Conservation (phyloP, 164 flowering plant species). For the Annona cherimola region DNA sequence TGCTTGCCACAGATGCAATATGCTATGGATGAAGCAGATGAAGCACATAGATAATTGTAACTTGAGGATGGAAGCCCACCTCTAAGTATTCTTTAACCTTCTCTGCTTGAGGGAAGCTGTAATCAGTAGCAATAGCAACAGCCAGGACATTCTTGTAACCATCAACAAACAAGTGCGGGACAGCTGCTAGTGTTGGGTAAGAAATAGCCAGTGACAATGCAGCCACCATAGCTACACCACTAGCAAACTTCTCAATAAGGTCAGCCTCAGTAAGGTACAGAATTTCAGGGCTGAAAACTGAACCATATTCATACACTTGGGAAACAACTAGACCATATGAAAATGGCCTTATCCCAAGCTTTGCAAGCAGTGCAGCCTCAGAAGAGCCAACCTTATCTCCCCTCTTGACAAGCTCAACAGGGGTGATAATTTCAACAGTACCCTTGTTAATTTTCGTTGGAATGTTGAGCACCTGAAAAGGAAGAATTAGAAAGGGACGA, state of each 20-base stretch:
- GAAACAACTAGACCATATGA: conserved; percentile 38
- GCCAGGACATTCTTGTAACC: conserved; percentile 37
- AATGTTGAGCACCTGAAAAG: conserved; percentile 33
- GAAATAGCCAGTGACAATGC: conserved; percentile 26
- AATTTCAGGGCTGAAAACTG: conserved; percentile 34
- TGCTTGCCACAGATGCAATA: background rate
- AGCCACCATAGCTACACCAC: conserved; percentile 29
- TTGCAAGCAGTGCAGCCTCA: conserved; percentile 38
- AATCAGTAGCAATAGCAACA: conserved; percentile 30
- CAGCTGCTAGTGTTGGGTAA: conserved; percentile 36
- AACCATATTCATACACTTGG: conserved; percentile 33
- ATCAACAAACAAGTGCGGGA: conserved; percentile 37
- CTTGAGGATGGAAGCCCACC: conserved; percentile 12
- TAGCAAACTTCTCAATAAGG: conserved; percentile 25
- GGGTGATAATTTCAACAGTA: conserved; percentile 42
- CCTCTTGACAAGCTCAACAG: conserved; percentile 37
- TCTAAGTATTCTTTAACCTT: conserved; percentile 40
- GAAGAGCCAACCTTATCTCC: conserved; percentile 46
- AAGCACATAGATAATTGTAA: background rate
- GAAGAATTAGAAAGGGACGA: background rate
- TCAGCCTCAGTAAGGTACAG: conserved; percentile 39
- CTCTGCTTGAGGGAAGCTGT: conserved; percentile 32
- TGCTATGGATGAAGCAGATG: background rate
- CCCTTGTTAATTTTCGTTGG: conserved; percentile 54
- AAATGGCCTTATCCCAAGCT: conserved; percentile 43